phyloP scores from a whole-genome alignment of 257 asterid species.

The Rhazya stricta region DNA sequence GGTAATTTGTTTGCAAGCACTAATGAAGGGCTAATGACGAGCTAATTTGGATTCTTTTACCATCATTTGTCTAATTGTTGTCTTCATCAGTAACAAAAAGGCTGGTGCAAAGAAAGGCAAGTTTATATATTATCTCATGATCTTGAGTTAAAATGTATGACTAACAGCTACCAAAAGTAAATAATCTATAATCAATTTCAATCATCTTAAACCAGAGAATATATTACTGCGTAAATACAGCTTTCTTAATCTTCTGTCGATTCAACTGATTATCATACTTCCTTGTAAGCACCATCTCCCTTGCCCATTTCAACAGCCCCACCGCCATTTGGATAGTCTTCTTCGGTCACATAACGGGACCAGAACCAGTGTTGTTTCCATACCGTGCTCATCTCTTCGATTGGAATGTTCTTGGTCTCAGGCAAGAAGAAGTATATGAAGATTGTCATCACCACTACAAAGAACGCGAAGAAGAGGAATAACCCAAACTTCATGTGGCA shows the following conservation, averaged over 20 bases:
- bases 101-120: background rate
- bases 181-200: background rate
- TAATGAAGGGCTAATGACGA: too few relatives aligned
- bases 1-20: too few relatives aligned
- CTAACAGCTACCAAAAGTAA: background rate
- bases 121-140: background rate
- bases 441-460: slow-evolving; percentile 51
- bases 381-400: slow-evolving; percentile 69
- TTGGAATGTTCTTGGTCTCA: slow-evolving; percentile 76
- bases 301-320: slow-evolving; percentile 20
- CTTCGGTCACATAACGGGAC: slow-evolving; percentile 50
- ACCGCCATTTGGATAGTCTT: slow-evolving; percentile 30
- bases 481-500: slow-evolving; percentile 74
- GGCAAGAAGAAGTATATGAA: slow-evolving; percentile 64
- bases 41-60: too few relatives aligned
- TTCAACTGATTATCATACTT: slow-evolving; percentile 29
- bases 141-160: background rate
- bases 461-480: slow-evolving; percentile 63
- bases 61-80: too few relatives aligned
- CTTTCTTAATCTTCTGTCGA: background rate
- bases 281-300: slow-evolving; percentile 11
- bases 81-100: too few relatives aligned
- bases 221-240: background rate
- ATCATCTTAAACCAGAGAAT: too few relatives aligned
- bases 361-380: slow-evolving; percentile 87